A percentile compares a stretch with the other conserved stretches of the same genome.
phyloP scores from a whole-genome alignment of 2,329 filamentous ascomycete genomes.

The Berkeleyomyces rouxiae region DNA sequence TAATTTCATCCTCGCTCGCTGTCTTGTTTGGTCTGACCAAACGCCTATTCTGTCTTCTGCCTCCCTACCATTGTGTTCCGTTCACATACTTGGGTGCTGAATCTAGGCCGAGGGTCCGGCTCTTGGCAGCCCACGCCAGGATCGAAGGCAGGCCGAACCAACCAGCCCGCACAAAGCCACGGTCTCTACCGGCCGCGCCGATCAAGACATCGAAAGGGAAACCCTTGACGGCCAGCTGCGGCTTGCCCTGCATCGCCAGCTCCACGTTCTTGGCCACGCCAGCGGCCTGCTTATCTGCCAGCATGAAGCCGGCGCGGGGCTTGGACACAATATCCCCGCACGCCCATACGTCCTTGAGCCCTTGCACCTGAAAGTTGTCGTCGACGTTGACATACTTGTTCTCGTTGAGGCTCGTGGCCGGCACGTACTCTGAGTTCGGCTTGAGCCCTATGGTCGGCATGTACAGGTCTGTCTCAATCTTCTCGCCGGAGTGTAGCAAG shows the following conservation, averaged over 20 bases:
- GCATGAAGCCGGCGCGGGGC: constrained; percentile 39
- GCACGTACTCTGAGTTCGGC: constrained; percentile 39
- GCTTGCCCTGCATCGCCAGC: constrained; percentile 29
- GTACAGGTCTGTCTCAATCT: constrained; percentile 36
- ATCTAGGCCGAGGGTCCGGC: constrained; percentile 31
- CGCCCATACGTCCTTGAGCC: constrained; percentile 32
- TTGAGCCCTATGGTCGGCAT: constrained; percentile 37
- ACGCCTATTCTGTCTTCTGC: neutral
- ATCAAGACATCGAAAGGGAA: constrained; percentile 33
- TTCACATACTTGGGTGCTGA: constrained; percentile 29
- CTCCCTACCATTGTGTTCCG: constrained; percentile 29
- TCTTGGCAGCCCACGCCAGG: constrained; percentile 35
- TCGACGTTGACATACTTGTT: constrained; percentile 32
- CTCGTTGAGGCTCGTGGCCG: constrained; percentile 27
- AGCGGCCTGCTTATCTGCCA: constrained; percentile 39
- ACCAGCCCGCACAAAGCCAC: constrained; percentile 33
- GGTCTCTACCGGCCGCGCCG: constrained; percentile 31
- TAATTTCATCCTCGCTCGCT: neutral
- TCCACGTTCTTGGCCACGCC: constrained; percentile 38
- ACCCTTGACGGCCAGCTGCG: constrained; percentile 28
- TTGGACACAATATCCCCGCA: constrained; percentile 36
- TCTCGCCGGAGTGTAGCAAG: constrained; percentile 29
- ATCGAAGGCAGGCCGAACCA: constrained; percentile 33
- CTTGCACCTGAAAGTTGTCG: constrained; percentile 32
- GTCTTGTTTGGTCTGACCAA: too few species aligned